Conservation (phyloP, 176 grass and related monocot species). For the Oryza australiensis region DNA sequence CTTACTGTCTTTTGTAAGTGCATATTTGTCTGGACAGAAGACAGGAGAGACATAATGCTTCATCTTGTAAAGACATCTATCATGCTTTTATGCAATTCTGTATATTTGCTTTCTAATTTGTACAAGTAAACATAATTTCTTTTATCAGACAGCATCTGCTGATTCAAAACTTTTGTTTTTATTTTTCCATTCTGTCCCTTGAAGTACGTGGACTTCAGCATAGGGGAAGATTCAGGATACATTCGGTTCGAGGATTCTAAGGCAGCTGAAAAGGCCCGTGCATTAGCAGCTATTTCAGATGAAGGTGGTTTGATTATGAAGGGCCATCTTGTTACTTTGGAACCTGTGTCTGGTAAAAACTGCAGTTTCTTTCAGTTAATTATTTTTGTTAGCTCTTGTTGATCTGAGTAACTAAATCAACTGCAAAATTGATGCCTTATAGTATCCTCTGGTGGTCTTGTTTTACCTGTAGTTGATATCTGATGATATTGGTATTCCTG, state of each 20-base stretch:
- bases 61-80: neutral
- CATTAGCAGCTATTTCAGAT: conserved; percentile 70
- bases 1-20: conserved; percentile 12
- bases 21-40: conserved; percentile 14
- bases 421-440: neutral
- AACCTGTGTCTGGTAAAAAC: conserved; percentile 71
- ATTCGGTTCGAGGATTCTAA: conserved; percentile 81
- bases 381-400: conserved; percentile 8
- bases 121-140: conserved; percentile 23
- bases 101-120: conserved; percentile 14
- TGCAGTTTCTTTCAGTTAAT: conserved; percentile 18
- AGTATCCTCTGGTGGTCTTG: neutral
- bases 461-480: neutral
- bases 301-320: conserved; percentile 83
- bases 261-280: conserved; percentile 72
- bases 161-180: neutral
- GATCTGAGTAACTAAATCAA: neutral
- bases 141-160: neutral
- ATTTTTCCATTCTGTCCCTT: neutral
- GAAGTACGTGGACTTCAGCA: conserved; percentile 87
- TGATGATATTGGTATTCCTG: neutral
- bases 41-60: neutral
- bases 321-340: conserved; percentile 66
- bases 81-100: conserved; percentile 13
- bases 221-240: conserved; percentile 76